Evolutionary conservation across 805 yeast species (phyloP), one percentile per base, ranked within the genome.

Genomic region (Nakazawaea laoshanensis): DNA sequence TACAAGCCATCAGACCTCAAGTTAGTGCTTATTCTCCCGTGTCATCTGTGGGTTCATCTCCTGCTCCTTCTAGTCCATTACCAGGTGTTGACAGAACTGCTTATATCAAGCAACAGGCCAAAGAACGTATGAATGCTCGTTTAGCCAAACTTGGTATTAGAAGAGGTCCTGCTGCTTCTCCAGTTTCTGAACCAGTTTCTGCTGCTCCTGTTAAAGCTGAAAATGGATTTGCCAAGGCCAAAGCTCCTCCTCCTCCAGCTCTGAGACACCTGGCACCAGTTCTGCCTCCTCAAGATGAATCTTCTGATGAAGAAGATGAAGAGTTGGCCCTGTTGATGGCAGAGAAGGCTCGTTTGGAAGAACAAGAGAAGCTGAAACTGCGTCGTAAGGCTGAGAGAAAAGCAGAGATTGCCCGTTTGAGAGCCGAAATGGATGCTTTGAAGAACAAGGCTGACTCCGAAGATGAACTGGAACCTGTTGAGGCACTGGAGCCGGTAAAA

Each of bases 81-180:
- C 18, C 37, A 12, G 38, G 33, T 1, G 81, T 74, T 38, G 88
- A 82, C 29, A 65, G 94, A 39, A 71, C 92, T 4, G 80, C 84
- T n/a, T 70, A 73, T 46, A 75, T 85, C 33, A 86, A 84, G 52
- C 89, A 86, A 12, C 89, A 83, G 48, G 85, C 85, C 3, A 72
- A 72, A 45, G 76, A 77, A 47, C 71, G 83, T 55, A 86, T 87
- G 96, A 77, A 76, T 40, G 94, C 83, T 46, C 67, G 86, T 46
- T 64, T 86, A 47, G 94, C 94, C 3, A 81, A 77, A 41, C 65
- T 86, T 37, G 95, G 95, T 3, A 70, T 85, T 38, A 57, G 65
- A 61, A 56, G 12, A 23, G 12, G 13, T 20, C 10, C 22, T 7
- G 22, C 9, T 7, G 22, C 22, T 20, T 20, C 22, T 7, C 9